Base-by-base conservation (phyloP, 2,329 filamentous ascomycete species). In the Emergomyces orientalis region DNA sequence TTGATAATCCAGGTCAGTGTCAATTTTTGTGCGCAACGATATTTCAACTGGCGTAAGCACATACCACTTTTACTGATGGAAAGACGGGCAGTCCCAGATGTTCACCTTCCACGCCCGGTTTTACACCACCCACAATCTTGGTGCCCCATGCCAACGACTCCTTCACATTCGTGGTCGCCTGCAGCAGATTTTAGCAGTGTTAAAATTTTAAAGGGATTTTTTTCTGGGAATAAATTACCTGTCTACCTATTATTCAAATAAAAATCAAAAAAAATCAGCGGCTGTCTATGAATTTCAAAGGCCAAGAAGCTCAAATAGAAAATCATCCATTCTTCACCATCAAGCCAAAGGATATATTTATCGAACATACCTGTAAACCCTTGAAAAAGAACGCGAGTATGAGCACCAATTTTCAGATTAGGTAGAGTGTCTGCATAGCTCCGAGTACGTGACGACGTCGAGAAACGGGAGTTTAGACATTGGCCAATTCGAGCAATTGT, bases 111-210 rank as follows among this genome's bases (percentile, higher is more conserved):
- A 86, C 84, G 3, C 85, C 86, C 0, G 89, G 89, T 61, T 85
- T 90, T 22, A 91, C 88, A 32, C 89, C 89, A 37, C 89, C 89
- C 0, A 93, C 88, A 64, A 93, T 86, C 45, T 90, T 88, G 47
- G 89, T 92, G 14, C 89, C 89, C 82, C 88, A 93, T 73, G 81
- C 84, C 63, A 92, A 77, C 14, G 88, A 90, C 72, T 91, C 88
- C 73, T 84, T 83, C 39, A 88, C 89, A 75, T 93, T 91, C 67
- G 84, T 83, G 1, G 89, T 92, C 13, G 89, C 88, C 75, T 72
- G 85, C 56, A 34, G 25, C 43, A 63, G 54, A 43, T 2, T 52
- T 47, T 51, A 62, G 60, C 61, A 8, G 37, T 27, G 39, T 8
- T 5, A 17, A 6, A 25, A 25, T 37, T n/a, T 41, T 17, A 57